Percentiles rank a stretch among this genome's conserved stretches.
phyloP scores from a whole-genome alignment of 441 rosid genomes.

The Arabidopsis hybrid region DNA sequence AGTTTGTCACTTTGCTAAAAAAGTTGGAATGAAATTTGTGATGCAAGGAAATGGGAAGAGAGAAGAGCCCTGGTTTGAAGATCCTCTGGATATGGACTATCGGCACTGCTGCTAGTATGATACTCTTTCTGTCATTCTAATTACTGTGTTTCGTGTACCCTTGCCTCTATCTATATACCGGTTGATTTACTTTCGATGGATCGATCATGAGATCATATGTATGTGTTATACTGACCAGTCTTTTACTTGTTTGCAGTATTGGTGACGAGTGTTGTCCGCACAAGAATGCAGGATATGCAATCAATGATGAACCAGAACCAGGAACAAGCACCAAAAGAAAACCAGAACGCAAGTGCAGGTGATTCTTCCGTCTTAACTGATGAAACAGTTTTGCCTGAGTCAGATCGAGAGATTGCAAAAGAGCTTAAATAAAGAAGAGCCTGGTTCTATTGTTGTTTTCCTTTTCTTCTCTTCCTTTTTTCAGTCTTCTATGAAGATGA shows the following conservation, averaged over 20 bases:
- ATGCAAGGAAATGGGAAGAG: conserved; percentile 58
- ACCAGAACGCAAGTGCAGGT: conserved; percentile 22
- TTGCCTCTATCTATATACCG: not conserved
- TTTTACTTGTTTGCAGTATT: conserved; percentile 54
- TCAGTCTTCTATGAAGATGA: not conserved
- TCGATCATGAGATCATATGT: conserved; percentile 8
- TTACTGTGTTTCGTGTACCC: not conserved
- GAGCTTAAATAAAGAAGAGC: conserved; percentile 42
- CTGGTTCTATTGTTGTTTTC: not conserved
- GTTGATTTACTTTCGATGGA: not conserved
- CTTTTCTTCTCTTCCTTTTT: conserved; percentile 1
- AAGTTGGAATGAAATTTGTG: not conserved
- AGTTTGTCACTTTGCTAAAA: not conserved
- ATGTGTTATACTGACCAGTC: not conserved
- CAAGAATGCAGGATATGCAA: conserved; percentile 79
- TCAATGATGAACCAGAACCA: conserved; percentile 52
- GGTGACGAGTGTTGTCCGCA: conserved; percentile 75
- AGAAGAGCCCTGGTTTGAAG: conserved; percentile 82
- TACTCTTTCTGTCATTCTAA: not conserved
- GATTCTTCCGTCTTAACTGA: conserved; percentile 46
- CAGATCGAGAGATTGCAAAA: conserved; percentile 49
- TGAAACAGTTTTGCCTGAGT: conserved; percentile 40
- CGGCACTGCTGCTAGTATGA: conserved; percentile 85
- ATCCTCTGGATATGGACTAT: conserved; percentile 94
- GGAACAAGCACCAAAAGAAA: conserved; percentile 48